Percentiles rank a stretch among this genome's conserved stretches.
phyloP scores from a whole-genome alignment of 345 rosid species.

The Nasturtium officinale region DNA sequence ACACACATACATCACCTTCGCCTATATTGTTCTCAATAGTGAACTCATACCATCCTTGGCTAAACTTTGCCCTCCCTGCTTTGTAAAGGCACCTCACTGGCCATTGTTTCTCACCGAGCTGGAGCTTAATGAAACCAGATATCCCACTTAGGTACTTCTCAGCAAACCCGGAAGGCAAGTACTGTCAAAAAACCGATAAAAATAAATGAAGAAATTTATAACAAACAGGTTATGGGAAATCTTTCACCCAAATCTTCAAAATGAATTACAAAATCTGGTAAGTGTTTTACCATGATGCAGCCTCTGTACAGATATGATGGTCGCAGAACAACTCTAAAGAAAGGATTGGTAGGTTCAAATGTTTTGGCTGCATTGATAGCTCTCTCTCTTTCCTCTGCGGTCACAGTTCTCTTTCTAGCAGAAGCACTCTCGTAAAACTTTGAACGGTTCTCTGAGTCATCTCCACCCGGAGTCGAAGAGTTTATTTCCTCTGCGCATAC shows the following conservation, averaged over 20 bases:
- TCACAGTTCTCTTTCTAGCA: slow-evolving; percentile 70
- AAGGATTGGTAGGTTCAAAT: slow-evolving; percentile 70
- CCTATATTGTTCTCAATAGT: slow-evolving; percentile 76
- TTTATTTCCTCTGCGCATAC: slow-evolving; percentile 48
- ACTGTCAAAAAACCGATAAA: slow-evolving; percentile 44
- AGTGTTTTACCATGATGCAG: slow-evolving; percentile 71
- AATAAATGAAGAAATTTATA: neutral
- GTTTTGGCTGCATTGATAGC: slow-evolving; percentile 69
- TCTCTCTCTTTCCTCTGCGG: slow-evolving; percentile 76
- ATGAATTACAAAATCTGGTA: neutral
- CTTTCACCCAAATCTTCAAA: neutral
- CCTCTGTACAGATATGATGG: slow-evolving; percentile 82
- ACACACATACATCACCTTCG: slow-evolving; percentile 85
- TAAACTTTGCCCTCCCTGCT: slow-evolving; percentile 84
- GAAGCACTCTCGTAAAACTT: slow-evolving; percentile 79
- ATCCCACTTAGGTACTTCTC: slow-evolving; percentile 78
- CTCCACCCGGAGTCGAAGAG: slow-evolving; percentile 47
- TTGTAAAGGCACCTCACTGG: slow-evolving; percentile 80
- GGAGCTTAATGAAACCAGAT: slow-evolving; percentile 79
- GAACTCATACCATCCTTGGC: slow-evolving; percentile 92
- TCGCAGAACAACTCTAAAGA: slow-evolving; percentile 79
- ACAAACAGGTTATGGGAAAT: neutral
- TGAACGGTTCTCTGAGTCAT: slow-evolving; percentile 52
- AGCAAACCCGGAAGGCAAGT: slow-evolving; percentile 81
- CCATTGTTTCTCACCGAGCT: slow-evolving; percentile 75